Conservation (phyloP, 2,329 filamentous ascomycete genomes). For the Zopfia rhizophila region DNA sequence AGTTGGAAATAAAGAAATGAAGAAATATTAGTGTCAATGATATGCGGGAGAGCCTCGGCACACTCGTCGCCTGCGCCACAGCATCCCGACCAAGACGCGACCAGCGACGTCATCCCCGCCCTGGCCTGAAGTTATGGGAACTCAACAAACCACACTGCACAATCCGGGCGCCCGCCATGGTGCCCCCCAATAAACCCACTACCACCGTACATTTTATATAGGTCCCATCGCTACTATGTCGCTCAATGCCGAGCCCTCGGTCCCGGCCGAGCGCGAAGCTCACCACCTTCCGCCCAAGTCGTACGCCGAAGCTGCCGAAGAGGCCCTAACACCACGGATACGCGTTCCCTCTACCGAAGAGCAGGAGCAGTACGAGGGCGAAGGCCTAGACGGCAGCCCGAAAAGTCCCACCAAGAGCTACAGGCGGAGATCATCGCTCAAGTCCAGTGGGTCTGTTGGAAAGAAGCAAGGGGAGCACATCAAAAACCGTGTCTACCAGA, state of each 20-base stretch:
- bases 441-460: slow-evolving; percentile 42
- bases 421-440: slow-evolving; percentile 41
- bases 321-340: slow-evolving; percentile 35
- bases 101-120: slow-evolving; percentile 31
- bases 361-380: slow-evolving; percentile 38
- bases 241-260: slow-evolving; percentile 54
- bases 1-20: too few relatives aligned
- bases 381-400: slow-evolving; percentile 44
- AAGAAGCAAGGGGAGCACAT: slow-evolving; percentile 40
- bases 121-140: slow-evolving; percentile 20
- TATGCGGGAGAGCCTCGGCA: slow-evolving; percentile 28
- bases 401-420: slow-evolving; percentile 45
- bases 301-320: slow-evolving; percentile 55
- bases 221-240: slow-evolving; percentile 45
- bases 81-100: slow-evolving; percentile 15
- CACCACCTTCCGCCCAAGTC: slow-evolving; percentile 55
- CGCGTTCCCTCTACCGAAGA: slow-evolving; percentile 20
- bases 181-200: background rate
- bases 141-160: slow-evolving; percentile 35
- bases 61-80: slow-evolving; percentile 13
- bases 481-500: slow-evolving; percentile 54
- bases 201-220: too few relatives aligned
- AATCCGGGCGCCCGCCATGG: slow-evolving; percentile 9
- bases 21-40: too few relatives aligned
- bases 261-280: slow-evolving; percentile 51